phyloP scores from a whole-genome alignment of 2,329 filamentous ascomycete species.

The Xylaria sp. region DNA sequence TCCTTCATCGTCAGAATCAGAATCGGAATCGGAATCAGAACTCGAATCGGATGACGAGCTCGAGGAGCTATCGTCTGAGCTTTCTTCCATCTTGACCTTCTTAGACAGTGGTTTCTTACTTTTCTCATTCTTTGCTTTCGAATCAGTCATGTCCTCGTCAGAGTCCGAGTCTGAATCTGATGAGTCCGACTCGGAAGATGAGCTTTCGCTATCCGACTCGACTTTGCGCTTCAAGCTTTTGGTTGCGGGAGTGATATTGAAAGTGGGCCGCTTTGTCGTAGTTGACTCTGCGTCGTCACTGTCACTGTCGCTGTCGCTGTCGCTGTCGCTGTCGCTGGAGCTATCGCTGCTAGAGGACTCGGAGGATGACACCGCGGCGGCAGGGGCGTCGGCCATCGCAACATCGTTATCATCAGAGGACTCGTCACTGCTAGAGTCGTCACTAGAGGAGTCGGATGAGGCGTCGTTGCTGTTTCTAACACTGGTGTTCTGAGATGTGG shows the following conservation, averaged over 20 bases:
- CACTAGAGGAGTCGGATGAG: constrained; percentile 37
- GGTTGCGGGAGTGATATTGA: constrained; percentile 38
- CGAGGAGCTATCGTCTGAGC: constrained; percentile 45
- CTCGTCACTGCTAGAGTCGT: constrained; percentile 37
- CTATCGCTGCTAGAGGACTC: constrained; percentile 42
- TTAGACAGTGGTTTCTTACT: constrained; percentile 52
- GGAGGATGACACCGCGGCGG: constrained; percentile 36
- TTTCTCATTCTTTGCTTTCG: constrained; percentile 47
- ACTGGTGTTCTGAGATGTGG: constrained; percentile 34
- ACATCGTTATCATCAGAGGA: constrained; percentile 47
- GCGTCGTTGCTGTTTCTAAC: constrained; percentile 43
- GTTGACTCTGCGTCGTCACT: constrained; percentile 41
- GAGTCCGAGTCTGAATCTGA: constrained; percentile 47
- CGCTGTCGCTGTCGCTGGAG: constrained; percentile 41
- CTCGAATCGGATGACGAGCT: too few relatives aligned
- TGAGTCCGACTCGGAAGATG: constrained; percentile 44
- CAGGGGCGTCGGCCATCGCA: constrained; percentile 54
- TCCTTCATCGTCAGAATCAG: constrained; percentile 39
- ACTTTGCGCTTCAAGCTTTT: constrained; percentile 62
- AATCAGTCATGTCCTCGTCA: constrained; percentile 44
- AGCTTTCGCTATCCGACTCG: constrained; percentile 47
- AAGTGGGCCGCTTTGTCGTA: constrained; percentile 30
- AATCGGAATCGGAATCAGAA: constrained; percentile 41
- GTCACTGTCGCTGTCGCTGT: constrained; percentile 43
- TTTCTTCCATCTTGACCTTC: constrained; percentile 50